Evolutionary conservation across 2,329 filamentous ascomycete genomes (phyloP).

Genomic region (Talaromyces rugulosus): DNA sequence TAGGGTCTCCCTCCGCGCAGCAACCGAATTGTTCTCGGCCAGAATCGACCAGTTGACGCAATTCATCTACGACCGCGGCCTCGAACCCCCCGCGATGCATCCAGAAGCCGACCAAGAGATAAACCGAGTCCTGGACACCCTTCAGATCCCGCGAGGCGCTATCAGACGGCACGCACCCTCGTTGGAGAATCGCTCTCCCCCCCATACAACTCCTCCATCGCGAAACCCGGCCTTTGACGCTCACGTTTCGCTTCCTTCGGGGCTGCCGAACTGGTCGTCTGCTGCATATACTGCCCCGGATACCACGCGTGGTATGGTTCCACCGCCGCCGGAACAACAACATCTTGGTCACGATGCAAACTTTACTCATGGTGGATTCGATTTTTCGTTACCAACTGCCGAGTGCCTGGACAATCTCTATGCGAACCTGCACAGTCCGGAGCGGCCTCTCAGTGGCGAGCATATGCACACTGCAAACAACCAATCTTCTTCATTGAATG

Average conservation of each 20-base stretch:
- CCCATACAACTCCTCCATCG: background rate
- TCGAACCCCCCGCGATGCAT: conserved; percentile 37
- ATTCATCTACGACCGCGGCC: conserved; percentile 39
- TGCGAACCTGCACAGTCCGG: conserved; percentile 24
- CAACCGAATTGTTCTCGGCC: conserved; percentile 34
- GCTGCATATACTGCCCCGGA: background rate
- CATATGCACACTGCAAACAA: background rate
- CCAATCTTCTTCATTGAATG: background rate
- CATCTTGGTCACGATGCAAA: background rate
- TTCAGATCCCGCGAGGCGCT: conserved; percentile 27
- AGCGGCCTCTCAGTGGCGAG: background rate
- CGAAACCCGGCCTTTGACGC: background rate
- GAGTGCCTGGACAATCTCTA: conserved; percentile 33
- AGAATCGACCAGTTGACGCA: conserved; percentile 36
- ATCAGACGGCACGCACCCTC: conserved; percentile 13
- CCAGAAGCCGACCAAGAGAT: conserved; percentile 34
- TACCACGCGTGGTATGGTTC: background rate
- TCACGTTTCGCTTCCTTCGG: background rate
- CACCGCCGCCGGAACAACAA: background rate
- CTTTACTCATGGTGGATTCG: conserved; percentile 6
- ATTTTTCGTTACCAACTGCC: conserved; percentile 33
- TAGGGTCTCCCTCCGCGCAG: conserved; percentile 33
- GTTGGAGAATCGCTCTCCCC: background rate
- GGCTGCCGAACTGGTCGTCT: background rate
- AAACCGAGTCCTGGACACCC: conserved; percentile 35